Conservation (phyloP, 2,329 filamentous ascomycete genomes). For the Pestalotiopsis sp. region DNA sequence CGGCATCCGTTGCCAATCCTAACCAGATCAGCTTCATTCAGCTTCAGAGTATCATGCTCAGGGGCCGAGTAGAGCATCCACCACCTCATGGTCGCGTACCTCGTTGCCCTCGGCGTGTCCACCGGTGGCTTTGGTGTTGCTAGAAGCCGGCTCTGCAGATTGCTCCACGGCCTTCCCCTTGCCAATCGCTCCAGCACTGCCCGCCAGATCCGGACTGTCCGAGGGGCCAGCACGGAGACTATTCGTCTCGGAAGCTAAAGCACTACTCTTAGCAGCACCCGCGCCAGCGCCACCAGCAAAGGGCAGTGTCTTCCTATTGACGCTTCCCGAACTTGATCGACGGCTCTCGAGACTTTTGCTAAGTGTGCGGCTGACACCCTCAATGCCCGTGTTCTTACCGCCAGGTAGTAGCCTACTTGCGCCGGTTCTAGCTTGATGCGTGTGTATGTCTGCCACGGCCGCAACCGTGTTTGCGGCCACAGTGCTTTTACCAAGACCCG, state of each 20-base stretch:
- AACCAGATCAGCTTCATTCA: conserved; percentile 10
- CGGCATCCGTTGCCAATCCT: conserved; percentile 12
- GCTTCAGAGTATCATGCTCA: conserved; percentile 22
- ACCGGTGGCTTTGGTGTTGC: conserved; percentile 20
- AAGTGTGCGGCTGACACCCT: conserved; percentile 73
- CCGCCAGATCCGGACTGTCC: conserved; percentile 20
- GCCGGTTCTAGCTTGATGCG: conserved; percentile 42
- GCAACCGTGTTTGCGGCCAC: conserved; percentile 86
- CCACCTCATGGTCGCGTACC: conserved; percentile 50
- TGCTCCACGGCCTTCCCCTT: conserved; percentile 17
- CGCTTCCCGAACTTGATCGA: conserved; percentile 72
- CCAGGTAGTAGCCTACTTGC: conserved; percentile 36
- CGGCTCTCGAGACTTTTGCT: conserved; percentile 90
- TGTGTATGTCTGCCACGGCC: conserved; percentile 72
- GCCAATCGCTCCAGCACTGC: neutral
- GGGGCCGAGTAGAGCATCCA: conserved; percentile 53
- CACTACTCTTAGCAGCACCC: conserved; percentile 46
- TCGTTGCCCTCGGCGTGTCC: conserved; percentile 33
- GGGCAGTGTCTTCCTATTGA: conserved; percentile 72
- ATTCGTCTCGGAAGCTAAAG: conserved; percentile 58
- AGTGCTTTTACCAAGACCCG: conserved; percentile 87
- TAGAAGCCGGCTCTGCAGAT: conserved; percentile 5
- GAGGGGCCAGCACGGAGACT: conserved; percentile 51
- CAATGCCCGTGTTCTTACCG: conserved; percentile 56
- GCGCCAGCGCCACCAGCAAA: conserved; percentile 44